Base-by-base conservation (phyloP, 2,329 filamentous ascomycete genomes). In the Fusarium xyrophilum region DNA sequence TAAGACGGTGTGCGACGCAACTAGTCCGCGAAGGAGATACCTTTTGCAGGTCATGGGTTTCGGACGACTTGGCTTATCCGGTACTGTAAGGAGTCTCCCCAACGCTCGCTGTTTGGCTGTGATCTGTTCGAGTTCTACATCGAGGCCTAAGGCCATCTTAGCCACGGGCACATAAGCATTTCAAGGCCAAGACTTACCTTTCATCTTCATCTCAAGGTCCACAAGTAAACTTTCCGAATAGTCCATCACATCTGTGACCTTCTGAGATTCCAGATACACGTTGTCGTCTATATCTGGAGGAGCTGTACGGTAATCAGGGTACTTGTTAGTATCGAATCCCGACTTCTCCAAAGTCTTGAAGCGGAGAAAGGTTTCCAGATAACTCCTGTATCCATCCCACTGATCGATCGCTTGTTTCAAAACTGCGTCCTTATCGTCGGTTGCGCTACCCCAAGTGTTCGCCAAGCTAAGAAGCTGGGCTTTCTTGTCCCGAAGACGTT, bases 11-110 rank as follows among this genome's bases (percentile, higher is more conserved):
- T 77, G 76, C 1, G 79, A 79, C 15, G 82, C 82, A 17, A 81
- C 83, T 25, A 88, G 80, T 28, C 86, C 86, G 36, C 85, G 83
- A 7, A 88, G 79, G 3, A 80, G 76, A 59, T 84, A 87, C 58
- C 79, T 82, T 52, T 83, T 81, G 73, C 80, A 81, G 5, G 69
- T 74, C 75, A 83, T 79, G 14, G 80, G 79, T 30, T 71, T 73
- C 19, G 77, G 72, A 7, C 79, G 75, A 21, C 75, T 77, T 39
- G 71, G 65, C 62, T 81, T 80, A 53, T 79, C 68, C 3, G 80
- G 80, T 9, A 76, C 70, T 5, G 81, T 82, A 17, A 82, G 72
- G n/a, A 82, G 74, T 36, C 58, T 75, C 25, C 79, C 77, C 10
- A 83, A 67, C n/a, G 78, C 77, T 42, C 78, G 73, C 42, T 81